phyloP scores from a whole-genome alignment of 495 filamentous ascomycete genomes.

The Amniculicola lignicola region DNA sequence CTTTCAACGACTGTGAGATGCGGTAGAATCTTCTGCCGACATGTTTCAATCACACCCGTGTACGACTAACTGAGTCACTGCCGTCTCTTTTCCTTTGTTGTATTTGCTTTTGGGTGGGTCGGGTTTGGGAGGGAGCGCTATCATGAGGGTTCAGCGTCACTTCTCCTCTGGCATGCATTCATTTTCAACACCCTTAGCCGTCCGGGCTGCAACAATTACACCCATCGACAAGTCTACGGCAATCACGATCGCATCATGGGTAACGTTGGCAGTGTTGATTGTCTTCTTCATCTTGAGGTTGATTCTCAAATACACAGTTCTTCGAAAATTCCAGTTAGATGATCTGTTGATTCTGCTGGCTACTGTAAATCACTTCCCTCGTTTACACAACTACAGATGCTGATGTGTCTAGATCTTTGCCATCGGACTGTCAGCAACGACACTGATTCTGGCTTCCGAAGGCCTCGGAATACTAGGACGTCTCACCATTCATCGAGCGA shows the following conservation, averaged over 20 bases:
- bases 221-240: conserved; percentile 17
- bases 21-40: not conserved
- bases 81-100: conserved; percentile 4
- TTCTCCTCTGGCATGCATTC: conserved; percentile 14
- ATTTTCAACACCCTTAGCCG: conserved; percentile 6
- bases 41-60: not conserved
- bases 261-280: conserved; percentile 12
- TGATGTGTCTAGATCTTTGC: conserved; percentile 13
- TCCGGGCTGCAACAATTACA: conserved; percentile 11
- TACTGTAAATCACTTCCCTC: conserved; percentile 10
- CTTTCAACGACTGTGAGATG: too few relatives aligned
- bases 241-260: conserved; percentile 17
- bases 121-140: not conserved
- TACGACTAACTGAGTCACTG: conserved; percentile 11
- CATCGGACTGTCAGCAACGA: conserved; percentile 16
- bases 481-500: conserved; percentile 12
- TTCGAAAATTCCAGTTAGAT: conserved; percentile 16
- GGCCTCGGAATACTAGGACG: conserved; percentile 15
- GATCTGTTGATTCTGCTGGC: conserved; percentile 25
- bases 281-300: conserved; percentile 10
- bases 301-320: conserved; percentile 19
- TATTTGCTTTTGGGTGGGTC: not conserved
- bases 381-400: not conserved
- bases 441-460: conserved; percentile 22
- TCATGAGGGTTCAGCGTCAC: conserved; percentile 7